Conservation (phyloP, 1,139 yeast genomes). For the Kodamaea arcana region DNA sequence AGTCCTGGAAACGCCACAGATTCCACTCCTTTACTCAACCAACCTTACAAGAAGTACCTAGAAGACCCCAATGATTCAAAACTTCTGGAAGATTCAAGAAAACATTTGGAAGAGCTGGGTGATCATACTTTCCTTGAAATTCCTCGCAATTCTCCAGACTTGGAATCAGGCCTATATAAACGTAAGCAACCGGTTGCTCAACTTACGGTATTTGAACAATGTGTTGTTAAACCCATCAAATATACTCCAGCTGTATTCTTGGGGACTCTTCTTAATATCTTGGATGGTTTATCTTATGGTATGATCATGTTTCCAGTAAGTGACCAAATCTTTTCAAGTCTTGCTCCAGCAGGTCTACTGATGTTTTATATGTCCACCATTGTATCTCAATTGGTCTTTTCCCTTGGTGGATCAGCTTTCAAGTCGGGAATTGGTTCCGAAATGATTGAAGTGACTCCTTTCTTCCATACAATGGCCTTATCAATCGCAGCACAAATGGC, state of each 20-base stretch:
- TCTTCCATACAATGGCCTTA: constrained; percentile 91
- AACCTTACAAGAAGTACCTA: background rate
- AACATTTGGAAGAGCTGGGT: background rate
- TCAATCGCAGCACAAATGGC: constrained; percentile 59
- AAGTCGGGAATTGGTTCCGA: constrained; percentile 91
- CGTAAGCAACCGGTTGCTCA: constrained; percentile 1
- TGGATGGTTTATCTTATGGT: constrained; percentile 93
- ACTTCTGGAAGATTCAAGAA: background rate
- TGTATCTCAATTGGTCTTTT: constrained; percentile 80
- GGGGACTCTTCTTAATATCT: constrained; percentile 77
- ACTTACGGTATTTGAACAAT: constrained; percentile 13
- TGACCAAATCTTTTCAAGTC: constrained; percentile 64
- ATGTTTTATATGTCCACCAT: constrained; percentile 92
- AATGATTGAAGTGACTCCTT: constrained; percentile 98
- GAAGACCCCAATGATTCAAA: background rate
- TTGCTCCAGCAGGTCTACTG: constrained; percentile 88
- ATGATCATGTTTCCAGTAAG: constrained; percentile 95
- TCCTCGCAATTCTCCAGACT: background rate
- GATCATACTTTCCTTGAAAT: background rate
- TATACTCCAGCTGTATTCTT: constrained; percentile 75
- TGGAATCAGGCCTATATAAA: background rate
- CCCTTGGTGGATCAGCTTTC: constrained; percentile 88
- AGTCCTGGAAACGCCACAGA: constrained; percentile 3
- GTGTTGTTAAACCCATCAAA: constrained; percentile 36
- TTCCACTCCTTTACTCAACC: constrained; percentile 1